Evolutionary conservation across 805 yeast species (phyloP).

Genomic region (Yarrowia sp.): DNA sequence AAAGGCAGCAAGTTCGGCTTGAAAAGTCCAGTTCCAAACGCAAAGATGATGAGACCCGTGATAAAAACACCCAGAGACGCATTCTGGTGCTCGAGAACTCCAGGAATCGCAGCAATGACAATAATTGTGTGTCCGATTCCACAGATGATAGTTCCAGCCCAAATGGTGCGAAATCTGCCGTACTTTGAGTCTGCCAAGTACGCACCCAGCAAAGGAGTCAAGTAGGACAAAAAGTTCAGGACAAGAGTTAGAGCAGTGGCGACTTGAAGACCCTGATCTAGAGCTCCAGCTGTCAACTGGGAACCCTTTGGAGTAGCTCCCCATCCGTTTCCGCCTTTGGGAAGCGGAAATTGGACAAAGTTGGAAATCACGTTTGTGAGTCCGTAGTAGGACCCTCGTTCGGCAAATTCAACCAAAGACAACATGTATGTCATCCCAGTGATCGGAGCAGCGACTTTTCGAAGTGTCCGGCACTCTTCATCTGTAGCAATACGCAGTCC

Average conservation of each 20-base stretch:
- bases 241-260: background rate
- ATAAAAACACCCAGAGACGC: background rate
- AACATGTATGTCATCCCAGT: background rate
- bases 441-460: constrained; percentile 4
- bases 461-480: background rate
- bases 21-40: background rate
- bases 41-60: background rate
- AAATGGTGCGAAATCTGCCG: background rate
- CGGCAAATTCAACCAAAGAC: background rate
- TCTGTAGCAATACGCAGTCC: background rate
- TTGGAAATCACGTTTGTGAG: background rate
- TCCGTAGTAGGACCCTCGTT: constrained; percentile 1
- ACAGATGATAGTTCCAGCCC: background rate
- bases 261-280: constrained; percentile 1
- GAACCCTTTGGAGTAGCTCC: constrained; percentile 1
- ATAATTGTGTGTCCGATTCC: background rate
- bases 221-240: background rate
- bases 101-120: constrained; percentile 1
- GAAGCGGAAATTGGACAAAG: background rate
- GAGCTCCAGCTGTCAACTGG: background rate
- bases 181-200: background rate
- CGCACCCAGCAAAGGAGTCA: background rate
- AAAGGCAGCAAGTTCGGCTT: background rate
- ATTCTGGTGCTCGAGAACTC: background rate
- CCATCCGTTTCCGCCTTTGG: background rate